These are phyloP conservation scores for Aspergillus hortae DNA, from an alignment of 2,329 filamentous ascomycete species.

Conservation along the genomic window DNA sequence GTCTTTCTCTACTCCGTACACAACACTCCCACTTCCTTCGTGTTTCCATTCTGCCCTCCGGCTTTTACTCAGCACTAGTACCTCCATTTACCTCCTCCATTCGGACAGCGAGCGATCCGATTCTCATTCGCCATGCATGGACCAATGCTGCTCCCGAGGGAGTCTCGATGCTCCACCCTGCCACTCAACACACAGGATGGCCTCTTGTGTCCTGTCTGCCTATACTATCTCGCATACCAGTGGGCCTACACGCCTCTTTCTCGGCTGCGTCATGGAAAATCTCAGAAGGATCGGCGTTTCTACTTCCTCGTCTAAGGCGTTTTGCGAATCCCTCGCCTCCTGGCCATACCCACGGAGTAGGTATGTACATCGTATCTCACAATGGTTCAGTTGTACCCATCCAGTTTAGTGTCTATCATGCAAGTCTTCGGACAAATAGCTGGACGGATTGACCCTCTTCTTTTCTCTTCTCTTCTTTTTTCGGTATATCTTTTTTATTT, in stretches of 20 bases:
- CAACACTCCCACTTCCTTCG: constrained; percentile 10
- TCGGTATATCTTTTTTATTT: constrained; percentile 7
- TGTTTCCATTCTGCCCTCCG: constrained; percentile 9
- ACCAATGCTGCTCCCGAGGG: constrained; percentile 13
- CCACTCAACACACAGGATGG: constrained; percentile 9
- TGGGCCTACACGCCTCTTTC: constrained; percentile 2
- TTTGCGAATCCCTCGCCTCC: constrained; percentile 14
- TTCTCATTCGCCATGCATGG: constrained; percentile 11
- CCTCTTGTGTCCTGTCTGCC: constrained; percentile 7
- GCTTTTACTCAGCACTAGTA: constrained; percentile 8
- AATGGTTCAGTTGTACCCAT: constrained; percentile 10
- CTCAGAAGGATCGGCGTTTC: constrained; percentile 15
- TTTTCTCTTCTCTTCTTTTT: constrained; percentile 4
- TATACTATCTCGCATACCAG: constrained; percentile 7
- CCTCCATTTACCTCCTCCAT: constrained; percentile 3
- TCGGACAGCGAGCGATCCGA: constrained; percentile 13
- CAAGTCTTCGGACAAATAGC: constrained; percentile 19
- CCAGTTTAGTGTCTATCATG: constrained; percentile 12
- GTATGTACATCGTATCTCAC: constrained; percentile 16
- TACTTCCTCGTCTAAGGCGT: constrained; percentile 14
- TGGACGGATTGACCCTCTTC: constrained; percentile 12
- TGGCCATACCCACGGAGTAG: constrained; percentile 1
- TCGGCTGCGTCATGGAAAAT: constrained; percentile 2
- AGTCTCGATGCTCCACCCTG: constrained; percentile 8
- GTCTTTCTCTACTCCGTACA: background rate